These are phyloP conservation scores for Erucastrum elatum DNA, from an alignment of 345 rosid species.

Conservation along the genomic window DNA sequence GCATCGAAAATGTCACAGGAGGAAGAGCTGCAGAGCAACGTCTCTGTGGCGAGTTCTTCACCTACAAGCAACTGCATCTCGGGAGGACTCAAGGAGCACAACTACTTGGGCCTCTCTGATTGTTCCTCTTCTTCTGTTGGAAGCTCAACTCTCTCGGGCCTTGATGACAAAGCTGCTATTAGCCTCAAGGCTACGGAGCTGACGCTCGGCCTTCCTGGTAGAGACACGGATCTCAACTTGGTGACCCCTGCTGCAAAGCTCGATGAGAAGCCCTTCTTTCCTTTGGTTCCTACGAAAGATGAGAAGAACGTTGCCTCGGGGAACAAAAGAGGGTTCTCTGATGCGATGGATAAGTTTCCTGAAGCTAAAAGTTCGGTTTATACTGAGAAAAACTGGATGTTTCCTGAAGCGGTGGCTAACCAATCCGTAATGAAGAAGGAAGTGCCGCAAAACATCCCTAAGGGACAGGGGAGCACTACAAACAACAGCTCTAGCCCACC, in stretches of 20 bases:
- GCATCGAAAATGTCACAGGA: constrained; percentile 57
- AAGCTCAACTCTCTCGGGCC: constrained; percentile 59
- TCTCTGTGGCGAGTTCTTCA: constrained; percentile 46
- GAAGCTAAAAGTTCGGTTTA: constrained; percentile 58
- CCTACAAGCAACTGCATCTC: background rate
- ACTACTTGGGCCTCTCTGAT: constrained; percentile 77
- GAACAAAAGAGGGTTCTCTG: constrained; percentile 82
- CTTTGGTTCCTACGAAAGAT: constrained; percentile 70
- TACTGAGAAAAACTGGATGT: constrained; percentile 68
- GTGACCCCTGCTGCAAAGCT: constrained; percentile 33
- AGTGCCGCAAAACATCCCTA: constrained; percentile 41
- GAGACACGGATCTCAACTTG: constrained; percentile 54
- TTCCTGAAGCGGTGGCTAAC: constrained; percentile 44
- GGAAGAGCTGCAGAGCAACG: constrained; percentile 53
- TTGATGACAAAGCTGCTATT: constrained; percentile 54
- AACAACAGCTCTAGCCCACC: constrained; percentile 55
- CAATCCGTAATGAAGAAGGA: constrained; percentile 51
- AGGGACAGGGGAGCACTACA: constrained; percentile 43
- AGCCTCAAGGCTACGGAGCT: constrained; percentile 87
- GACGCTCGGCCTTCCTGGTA: constrained; percentile 89
- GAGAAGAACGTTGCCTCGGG: constrained; percentile 57
- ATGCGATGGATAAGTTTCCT: constrained; percentile 68
- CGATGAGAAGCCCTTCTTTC: constrained; percentile 74
- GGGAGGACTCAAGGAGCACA: constrained; percentile 59
- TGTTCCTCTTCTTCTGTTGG: constrained; percentile 66